Evolutionary conservation across 108 stramenopile genomes (phyloP).

Genomic region (Aurantiochytrium sp.): DNA sequence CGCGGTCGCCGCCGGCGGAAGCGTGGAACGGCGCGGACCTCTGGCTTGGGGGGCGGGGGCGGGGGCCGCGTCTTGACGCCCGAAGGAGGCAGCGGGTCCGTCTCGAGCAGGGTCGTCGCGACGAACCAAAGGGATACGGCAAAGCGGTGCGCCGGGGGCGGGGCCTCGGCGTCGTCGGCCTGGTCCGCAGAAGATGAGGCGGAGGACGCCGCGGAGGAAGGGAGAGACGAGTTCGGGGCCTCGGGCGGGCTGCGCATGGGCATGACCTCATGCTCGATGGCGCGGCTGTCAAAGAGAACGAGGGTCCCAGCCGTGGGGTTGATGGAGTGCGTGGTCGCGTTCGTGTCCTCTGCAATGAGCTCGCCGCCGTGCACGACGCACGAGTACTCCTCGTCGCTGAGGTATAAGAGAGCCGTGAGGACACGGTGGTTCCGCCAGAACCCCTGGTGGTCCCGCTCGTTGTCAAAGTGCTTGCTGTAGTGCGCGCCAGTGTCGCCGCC

Average conservation of each 20-base stretch:
- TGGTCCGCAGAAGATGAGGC: no score
- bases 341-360: not conserved
- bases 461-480: conserved; percentile 5
- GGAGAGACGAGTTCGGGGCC: not conserved
- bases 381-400: not conserved
- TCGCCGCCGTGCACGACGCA: not conserved
- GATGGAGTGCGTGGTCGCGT: not conserved
- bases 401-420: not conserved
- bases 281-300: conserved; percentile 14
- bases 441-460: not conserved
- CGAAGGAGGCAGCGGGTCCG: not conserved
- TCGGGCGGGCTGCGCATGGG: not conserved
- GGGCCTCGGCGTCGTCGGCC: no score
- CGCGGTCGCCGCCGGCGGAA: no score
- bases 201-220: not conserved
- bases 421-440: not conserved
- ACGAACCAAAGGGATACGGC: not conserved
- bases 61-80: not conserved
- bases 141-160: not conserved
- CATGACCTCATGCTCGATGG: not conserved
- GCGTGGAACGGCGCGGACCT: no score
- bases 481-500: not conserved
- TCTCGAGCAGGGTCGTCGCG: not conserved
- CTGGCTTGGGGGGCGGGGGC: not conserved
- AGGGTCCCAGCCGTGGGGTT: not conserved